phyloP scores from a whole-genome alignment of 345 rosid species.

The Eutrema heterophyllum region DNA sequence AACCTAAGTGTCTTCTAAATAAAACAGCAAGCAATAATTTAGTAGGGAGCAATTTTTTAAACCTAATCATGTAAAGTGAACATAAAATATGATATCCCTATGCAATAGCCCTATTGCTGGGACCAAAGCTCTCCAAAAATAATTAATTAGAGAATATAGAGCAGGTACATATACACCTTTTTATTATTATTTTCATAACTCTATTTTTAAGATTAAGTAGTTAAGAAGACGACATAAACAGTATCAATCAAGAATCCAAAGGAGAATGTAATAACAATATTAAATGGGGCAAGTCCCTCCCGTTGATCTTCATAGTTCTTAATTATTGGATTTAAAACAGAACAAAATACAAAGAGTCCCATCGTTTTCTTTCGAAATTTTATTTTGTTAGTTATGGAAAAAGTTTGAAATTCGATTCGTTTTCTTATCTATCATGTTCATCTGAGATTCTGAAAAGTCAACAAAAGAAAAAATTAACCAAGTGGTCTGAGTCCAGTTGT shows the following conservation, averaged over 20 bases:
- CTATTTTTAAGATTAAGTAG: background rate
- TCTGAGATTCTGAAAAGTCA: background rate
- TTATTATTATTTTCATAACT: background rate
- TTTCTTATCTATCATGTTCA: background rate
- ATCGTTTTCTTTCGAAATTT: background rate
- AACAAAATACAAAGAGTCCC: background rate
- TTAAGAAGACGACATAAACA: conserved; percentile 4
- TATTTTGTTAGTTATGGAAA: background rate
- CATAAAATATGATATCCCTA: conserved; percentile 18
- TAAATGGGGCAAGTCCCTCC: background rate
- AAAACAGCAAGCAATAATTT: background rate
- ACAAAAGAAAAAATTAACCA: background rate
- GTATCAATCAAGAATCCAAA: conserved; percentile 22
- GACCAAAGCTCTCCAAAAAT: conserved; percentile 1
- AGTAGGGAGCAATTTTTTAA: background rate
- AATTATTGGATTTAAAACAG: background rate
- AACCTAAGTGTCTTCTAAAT: background rate
- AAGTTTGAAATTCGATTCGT: background rate
- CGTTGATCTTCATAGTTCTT: background rate
- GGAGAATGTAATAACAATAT: conserved; percentile 12
- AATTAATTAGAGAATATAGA: conserved; percentile 11
- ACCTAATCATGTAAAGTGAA: conserved; percentile 21
- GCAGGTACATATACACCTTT: conserved; percentile 1
- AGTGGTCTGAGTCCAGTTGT: too few relatives aligned
- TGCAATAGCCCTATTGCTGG: conserved; percentile 3